Evolutionary conservation across 345 rosid species (phyloP), one percentile per base, ranked within the genome.

Genomic region (Ailanthus altissimus): DNA sequence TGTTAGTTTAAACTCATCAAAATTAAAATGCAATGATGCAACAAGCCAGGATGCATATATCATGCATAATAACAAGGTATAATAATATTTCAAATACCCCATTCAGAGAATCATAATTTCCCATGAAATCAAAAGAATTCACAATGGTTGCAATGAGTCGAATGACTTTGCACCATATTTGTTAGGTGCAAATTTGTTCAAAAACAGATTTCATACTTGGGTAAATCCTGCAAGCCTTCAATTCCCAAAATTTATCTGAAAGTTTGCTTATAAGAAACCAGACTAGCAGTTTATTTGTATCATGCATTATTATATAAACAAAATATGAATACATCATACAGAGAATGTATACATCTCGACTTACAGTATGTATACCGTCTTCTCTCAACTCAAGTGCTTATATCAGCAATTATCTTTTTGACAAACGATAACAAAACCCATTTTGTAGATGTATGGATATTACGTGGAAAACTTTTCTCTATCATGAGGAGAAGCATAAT

Each of bases 401-500:
- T 9, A 21, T 40, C 68, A 11, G 42, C 32, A n/a, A 28, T 0
- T 20, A n/a, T 8, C 0, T 7, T 28, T 43, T 42, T 12, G 1
- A 66, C 23, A 66, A 66, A 50, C 20, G 6, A 49, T 8, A 4
- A 68, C 42, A 28, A 28, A 47, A 1, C 42, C 6, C 23, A 59
- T 54, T 32, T 46, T 28, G 11, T 11, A 11, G 62, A 28, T 18
- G 32, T 25, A 25, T 0, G 43, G 67, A 59, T 15, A 45, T 70
- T 81, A 86, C 3, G 81, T 18, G 21, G 79, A 68, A 75, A 92
- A 89, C 75, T 80, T 86, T 11, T 84, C 85, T 77, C 93, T 79
- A 78, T 89, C 89, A 76, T 90, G 97, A 4, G 90, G 85, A 0
- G 88, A 78, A 18, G 89, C 70, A 65, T 85, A 92, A 79, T 90